Evolutionary conservation across 495 filamentous ascomycete species (phyloP).

Genomic region (Aspergillus sclerotioniger): DNA sequence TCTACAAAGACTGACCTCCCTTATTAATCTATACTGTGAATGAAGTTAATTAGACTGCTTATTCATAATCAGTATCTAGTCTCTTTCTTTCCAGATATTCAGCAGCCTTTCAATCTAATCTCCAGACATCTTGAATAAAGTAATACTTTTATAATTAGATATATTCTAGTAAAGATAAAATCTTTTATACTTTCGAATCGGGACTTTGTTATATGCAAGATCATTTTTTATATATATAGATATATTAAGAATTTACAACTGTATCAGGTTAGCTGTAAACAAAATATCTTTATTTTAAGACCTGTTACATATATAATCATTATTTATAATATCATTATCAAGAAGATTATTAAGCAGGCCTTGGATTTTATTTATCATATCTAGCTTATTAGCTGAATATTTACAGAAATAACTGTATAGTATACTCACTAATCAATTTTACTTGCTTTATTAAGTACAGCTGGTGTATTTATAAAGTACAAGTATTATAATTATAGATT

Average conservation of each 20-base stretch:
- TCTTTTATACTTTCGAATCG: constrained; percentile 17
- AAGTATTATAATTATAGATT: constrained; percentile 31
- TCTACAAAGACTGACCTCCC: constrained; percentile 14
- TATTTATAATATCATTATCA: constrained; percentile 23
- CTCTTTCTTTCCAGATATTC: constrained; percentile 19
- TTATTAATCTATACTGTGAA: constrained; percentile 2
- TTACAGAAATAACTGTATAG: background rate
- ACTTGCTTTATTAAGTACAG: constrained; percentile 37
- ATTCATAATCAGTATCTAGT: constrained; percentile 23
- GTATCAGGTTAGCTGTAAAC: constrained; percentile 3
- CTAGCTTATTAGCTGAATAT: background rate
- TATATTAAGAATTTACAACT: constrained; percentile 21
- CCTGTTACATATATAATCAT: constrained; percentile 22
- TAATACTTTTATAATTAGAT: constrained; percentile 19
- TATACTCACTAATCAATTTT: constrained; percentile 13
- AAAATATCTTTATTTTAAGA: background rate
- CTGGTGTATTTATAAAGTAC: constrained; percentile 18
- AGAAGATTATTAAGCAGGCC: constrained; percentile 22
- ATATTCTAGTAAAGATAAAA: constrained; percentile 20
- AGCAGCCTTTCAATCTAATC: constrained; percentile 21
- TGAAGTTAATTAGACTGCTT: constrained; percentile 2
- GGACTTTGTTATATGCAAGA: constrained; percentile 11
- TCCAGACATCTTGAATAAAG: constrained; percentile 18
- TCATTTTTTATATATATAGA: constrained; percentile 22
- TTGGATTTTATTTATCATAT: constrained; percentile 7